phyloP scores from a whole-genome alignment of 2,329 filamentous ascomycete species.

The Clonostachys chloroleuca region DNA sequence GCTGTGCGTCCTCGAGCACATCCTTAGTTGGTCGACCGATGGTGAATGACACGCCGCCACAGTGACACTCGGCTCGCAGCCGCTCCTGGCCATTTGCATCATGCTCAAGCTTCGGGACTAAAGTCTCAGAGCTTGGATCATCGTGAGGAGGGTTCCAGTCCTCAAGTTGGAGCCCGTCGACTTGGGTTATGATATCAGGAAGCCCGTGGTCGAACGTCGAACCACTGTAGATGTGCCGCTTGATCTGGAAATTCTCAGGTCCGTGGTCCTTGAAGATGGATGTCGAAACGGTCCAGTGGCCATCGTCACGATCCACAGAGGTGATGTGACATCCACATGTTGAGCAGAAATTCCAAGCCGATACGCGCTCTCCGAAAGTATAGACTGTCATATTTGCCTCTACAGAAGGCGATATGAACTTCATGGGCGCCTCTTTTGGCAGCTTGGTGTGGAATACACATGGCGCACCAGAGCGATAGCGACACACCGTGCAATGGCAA shows the following conservation, averaged over 20 bases:
- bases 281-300: slow-evolving; percentile 29
- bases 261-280: slow-evolving; percentile 32
- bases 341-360: slow-evolving; percentile 36
- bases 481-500: slow-evolving; percentile 41
- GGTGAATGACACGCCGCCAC: slow-evolving; percentile 41
- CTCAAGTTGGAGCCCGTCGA: slow-evolving; percentile 19
- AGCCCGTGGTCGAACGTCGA: slow-evolving; percentile 29
- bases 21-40: slow-evolving; percentile 29
- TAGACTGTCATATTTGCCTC: slow-evolving; percentile 29
- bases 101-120: slow-evolving; percentile 19
- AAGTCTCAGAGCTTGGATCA: slow-evolving; percentile 14
- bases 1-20: slow-evolving; percentile 15
- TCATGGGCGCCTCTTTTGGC: slow-evolving; percentile 22
- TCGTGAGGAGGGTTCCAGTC: slow-evolving; percentile 27
- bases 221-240: slow-evolving; percentile 26
- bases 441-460: slow-evolving; percentile 34
- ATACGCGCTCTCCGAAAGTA: slow-evolving; percentile 15
- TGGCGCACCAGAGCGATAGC: slow-evolving; percentile 33
- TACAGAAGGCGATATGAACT: slow-evolving; percentile 33
- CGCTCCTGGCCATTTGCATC: slow-evolving; percentile 22
- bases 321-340: slow-evolving; percentile 41
- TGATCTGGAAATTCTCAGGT: slow-evolving; percentile 24
- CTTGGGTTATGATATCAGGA: slow-evolving; percentile 22
- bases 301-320: slow-evolving; percentile 18
- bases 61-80: slow-evolving; percentile 38